Evolutionary conservation across 108 stramenopile species (phyloP), one percentile per base, ranked within the genome.

Genomic region (Nitzschia inconspicua): DNA sequence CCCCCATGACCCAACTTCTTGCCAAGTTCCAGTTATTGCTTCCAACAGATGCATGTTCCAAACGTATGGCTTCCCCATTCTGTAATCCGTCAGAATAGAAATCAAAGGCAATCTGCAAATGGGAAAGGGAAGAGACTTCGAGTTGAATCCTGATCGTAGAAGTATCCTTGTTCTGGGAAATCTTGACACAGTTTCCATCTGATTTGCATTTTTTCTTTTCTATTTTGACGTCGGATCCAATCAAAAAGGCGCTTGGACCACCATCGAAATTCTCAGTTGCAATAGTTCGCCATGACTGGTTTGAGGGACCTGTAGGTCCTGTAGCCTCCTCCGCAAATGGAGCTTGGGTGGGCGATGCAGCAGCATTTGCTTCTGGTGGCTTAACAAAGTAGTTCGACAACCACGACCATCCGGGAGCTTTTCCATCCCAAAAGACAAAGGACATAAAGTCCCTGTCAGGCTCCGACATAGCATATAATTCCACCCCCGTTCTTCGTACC

Each of bases 401-500:
- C n/a, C n/a, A n/a, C n/a, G n/a, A n/a, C n/a, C n/a, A n/a, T 25
- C 5, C 28, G 18, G 29, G 26, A 31, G 30, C 34, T 28, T 14
- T 39, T 39, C 13, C 28, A 19, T 51, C 29, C 25, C 30, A 4
- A 51, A 51, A 72, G 3, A 24, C 9, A 67, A 77, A 77, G 4
- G 65, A 65, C 74, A 75, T 75, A 52, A 32, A 51, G n/a, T 58
- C 44, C 10, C 22, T 28, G 4, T 27, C 4, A 34, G 60, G 14
- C 13, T 48, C 51, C 20, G 62, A 62, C 8, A 68, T 65, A 24
- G 56, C 29, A 30, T 18, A 55, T 53, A 81, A 69, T 4, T 40
- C 28, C 10, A 73, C 52, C 11, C 75, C 75, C 4, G 80, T 70
- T 14, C 40, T 20, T n/a, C 7, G 11, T 14, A 79, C 47, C 3